Evolutionary conservation across 2,329 filamentous ascomycete genomes (phyloP), one percentile per base, ranked within the genome.

Genomic region (Paraphoma chrysanthemicola): DNA sequence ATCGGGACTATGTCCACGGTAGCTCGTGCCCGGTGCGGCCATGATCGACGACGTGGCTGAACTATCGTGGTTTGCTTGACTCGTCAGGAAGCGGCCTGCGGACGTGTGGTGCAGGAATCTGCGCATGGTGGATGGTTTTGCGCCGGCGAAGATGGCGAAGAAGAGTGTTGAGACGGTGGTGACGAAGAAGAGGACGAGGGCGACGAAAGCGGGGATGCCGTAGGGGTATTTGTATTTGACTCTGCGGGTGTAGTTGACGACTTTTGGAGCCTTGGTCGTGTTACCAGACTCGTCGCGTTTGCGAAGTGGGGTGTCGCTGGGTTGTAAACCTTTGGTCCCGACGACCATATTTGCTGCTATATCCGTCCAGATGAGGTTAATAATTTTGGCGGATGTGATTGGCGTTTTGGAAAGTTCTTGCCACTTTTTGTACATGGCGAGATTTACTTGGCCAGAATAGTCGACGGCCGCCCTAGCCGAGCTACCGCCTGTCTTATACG

Each of bases 331-430:
- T 54, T 48, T 74, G 2, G 78, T 81, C 4, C 80, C 80, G 0
- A 81, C 70, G 0, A 82, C 75, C 1, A 77, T 67, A n/a, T 78
- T 80, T 1, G 80, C 75, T 1, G 76, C 73, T 6, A 79, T 52
- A 53, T 83, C 80, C 0, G 80, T 82, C 76, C 78, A 82, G 5
- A 82, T 72, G 0, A 81, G 66, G 57, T 81, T 79, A 10, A 81
- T 63, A 8, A 82, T 80, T 10, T 67, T 62, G 0, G 71, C 68
- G 1, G 75, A 71, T 0, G 59, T 64, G 0, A 52, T 53, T 0
- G 74, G 55, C 1, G 63, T 67, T 0, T 45, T 31, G 1, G 75
- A 75, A 1, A 79, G 65, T 2, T 74, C 55, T 56, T 79, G 75
- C 80, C 80, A 82, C 44, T 72, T 69, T 6, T 56, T 58, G 49